Evolutionary conservation across 495 filamentous ascomycete genomes (phyloP), one percentile per base, ranked within the genome.

Genomic region (Eremomyces bilateralis): DNA sequence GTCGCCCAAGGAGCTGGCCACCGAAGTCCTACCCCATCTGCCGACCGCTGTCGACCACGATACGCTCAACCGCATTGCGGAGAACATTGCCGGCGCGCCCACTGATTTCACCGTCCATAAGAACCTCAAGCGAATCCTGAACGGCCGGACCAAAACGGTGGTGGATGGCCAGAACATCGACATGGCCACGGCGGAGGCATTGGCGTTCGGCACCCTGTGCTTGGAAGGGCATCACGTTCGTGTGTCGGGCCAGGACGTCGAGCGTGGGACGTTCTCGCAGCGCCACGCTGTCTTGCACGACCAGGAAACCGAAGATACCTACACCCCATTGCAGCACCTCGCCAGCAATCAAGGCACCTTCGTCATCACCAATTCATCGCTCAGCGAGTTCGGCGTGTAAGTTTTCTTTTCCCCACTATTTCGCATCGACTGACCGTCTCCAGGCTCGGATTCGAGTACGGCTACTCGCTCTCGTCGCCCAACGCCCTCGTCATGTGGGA

Each of bases 231-330:
- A 90, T 55, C 88, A 97, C 53, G 83, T 97, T 45, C 78, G 88
- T 57, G 73, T 97, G 12, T 94, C 88, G 38, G 88, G 88, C 41
- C 88, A 97, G 62, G 88, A 97, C 62, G 88, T 97, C 37, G 85
- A 97, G 67, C 81, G 88, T 69, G 88, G 88, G 59, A 97, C 88
- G 39, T 97, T 97, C 71, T 97, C 88, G 18, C 88, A 97, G 63
- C 73, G 88, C 48, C 88, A 97, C 53, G 74, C 88, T 39, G 85
- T 97, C 37, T 70, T 97, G 48, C 88, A 95, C 58, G 90, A 97
- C 58, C 88, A 97, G 61, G 79, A 88, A 53, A 83, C 53, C 43
- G 88, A 97, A 58, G 60, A 65, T 38, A 93, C 82, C 11, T 92
- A 90, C 56, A 94, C 83, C 6, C 88, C 90, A 29, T 65, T 97